phyloP scores from a whole-genome alignment of 2,329 filamentous ascomycete genomes.

The Paraphoma chrysanthemicola region DNA sequence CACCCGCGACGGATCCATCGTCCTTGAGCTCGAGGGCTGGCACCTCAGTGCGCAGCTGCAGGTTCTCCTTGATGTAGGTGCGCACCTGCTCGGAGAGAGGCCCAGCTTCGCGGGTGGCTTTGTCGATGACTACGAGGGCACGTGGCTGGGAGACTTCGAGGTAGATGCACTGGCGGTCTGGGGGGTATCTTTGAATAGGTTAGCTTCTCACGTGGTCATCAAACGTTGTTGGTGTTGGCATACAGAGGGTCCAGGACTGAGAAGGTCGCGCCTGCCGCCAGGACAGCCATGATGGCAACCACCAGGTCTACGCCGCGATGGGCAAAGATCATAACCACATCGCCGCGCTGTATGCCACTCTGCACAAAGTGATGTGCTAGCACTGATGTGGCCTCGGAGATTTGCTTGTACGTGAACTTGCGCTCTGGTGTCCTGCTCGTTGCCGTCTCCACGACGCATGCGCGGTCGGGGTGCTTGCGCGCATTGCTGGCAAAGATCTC shows the following conservation, averaged over 20 bases:
- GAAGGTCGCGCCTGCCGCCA: conserved; percentile 66
- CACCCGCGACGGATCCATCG: conserved; percentile 75
- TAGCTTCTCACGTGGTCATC: background rate
- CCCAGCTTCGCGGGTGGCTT: conserved; percentile 73
- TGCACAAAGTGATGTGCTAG: conserved; percentile 80
- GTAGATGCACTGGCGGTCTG: conserved; percentile 81
- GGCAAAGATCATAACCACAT: conserved; percentile 93
- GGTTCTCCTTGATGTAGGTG: conserved; percentile 74
- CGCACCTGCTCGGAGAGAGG: conserved; percentile 65
- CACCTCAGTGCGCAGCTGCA: conserved; percentile 75
- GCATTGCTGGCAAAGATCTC: conserved; percentile 74
- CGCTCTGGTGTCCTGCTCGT: conserved; percentile 63
- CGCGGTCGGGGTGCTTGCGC: conserved; percentile 69
- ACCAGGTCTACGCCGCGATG: conserved; percentile 81
- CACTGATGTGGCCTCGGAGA: conserved; percentile 82
- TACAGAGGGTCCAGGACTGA: conserved; percentile 77
- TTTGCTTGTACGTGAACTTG: conserved; percentile 82
- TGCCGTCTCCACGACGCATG: conserved; percentile 72
- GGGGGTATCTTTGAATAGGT: conserved; percentile 68
- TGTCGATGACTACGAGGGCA: conserved; percentile 75
- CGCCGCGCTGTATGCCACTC: conserved; percentile 75
- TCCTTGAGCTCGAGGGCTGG: conserved; percentile 76
- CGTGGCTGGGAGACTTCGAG: conserved; percentile 79
- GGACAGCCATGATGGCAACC: conserved; percentile 78
- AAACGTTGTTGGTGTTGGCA: conserved; percentile 44